Evolutionary conservation across 495 filamentous ascomycete genomes (phyloP).

Genomic region (Neurospora sp.): DNA sequence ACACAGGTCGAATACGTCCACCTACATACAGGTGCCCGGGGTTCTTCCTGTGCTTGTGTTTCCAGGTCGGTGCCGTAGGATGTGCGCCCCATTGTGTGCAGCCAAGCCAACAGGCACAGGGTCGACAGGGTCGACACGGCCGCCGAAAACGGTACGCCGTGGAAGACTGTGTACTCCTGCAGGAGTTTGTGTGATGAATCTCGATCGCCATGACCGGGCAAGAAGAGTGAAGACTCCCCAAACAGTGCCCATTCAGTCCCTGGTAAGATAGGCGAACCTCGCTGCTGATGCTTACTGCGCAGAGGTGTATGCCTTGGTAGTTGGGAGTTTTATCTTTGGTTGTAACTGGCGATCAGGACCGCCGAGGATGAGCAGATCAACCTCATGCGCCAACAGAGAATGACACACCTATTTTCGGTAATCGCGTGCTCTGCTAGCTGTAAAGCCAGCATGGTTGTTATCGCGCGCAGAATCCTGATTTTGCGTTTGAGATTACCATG

Average conservation of each 20-base stretch:
- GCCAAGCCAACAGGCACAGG: background rate
- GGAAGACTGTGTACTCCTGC: background rate
- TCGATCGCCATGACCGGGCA: background rate
- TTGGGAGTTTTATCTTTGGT: background rate
- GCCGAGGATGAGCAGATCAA: background rate
- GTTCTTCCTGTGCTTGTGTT: background rate
- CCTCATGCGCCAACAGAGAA: background rate
- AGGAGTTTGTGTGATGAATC: background rate
- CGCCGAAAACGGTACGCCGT: background rate
- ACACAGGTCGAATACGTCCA: background rate
- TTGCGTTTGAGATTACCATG: background rate
- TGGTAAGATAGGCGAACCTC: background rate
- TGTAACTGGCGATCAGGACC: background rate
- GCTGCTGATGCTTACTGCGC: background rate
- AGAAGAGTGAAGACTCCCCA: background rate
- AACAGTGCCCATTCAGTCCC: background rate
- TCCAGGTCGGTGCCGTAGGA: background rate
- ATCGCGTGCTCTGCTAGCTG: background rate
- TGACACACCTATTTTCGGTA: background rate
- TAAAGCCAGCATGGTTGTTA: background rate
- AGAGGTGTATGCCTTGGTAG: background rate
- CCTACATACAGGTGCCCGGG: background rate
- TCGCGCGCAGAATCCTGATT: background rate
- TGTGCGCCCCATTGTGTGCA: background rate
- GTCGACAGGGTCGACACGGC: background rate